A percentile compares a stretch with the other conserved stretches of the same genome.
These are phyloP conservation scores for Emericellopsis atlantica DNA, from an alignment of 2,329 filamentous ascomycete species.

Conservation along the genomic window DNA sequence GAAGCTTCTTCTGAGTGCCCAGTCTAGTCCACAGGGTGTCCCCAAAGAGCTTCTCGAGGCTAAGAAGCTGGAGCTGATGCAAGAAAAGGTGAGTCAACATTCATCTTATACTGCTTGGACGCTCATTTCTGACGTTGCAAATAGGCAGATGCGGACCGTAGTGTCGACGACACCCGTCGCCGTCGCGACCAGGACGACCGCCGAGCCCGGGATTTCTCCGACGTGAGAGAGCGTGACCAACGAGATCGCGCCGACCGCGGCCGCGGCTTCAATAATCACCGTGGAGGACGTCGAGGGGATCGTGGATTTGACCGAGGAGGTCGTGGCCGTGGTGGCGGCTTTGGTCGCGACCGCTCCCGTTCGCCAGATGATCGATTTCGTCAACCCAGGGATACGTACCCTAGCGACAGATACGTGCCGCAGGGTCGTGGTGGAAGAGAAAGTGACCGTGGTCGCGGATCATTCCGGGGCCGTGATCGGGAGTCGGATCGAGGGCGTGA, in stretches of 20 bases:
- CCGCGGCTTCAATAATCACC: slow-evolving; percentile 34
- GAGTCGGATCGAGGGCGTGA: no score
- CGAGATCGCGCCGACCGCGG: slow-evolving; percentile 45
- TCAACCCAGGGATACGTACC: slow-evolving; percentile 28
- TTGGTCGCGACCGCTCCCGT: slow-evolving; percentile 25
- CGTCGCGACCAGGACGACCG: slow-evolving; percentile 59
- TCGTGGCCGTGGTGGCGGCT: slow-evolving; percentile 21
- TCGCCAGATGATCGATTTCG: slow-evolving; percentile 32
- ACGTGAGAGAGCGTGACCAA: slow-evolving; percentile 53
- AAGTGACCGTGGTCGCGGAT: slow-evolving; percentile 26
- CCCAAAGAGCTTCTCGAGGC: slow-evolving; percentile 90
- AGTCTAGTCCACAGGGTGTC: slow-evolving; percentile 77
- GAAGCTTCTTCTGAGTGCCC: slow-evolving; percentile 82
- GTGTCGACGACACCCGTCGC: slow-evolving; percentile 60
- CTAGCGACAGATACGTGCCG: slow-evolving; percentile 41
- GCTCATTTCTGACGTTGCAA: background rate
- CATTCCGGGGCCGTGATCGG: slow-evolving; percentile 10
- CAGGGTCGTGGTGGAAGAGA: slow-evolving; percentile 31
- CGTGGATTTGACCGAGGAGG: slow-evolving; percentile 33
- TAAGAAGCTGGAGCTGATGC: slow-evolving; percentile 88
- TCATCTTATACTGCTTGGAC: background rate
- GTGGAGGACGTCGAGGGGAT: slow-evolving; percentile 40
- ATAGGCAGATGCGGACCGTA: slow-evolving; percentile 71
- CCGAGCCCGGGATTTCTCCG: slow-evolving; percentile 58
- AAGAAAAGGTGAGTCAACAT: slow-evolving; percentile 65